A percentile compares a stretch with the other conserved stretches of the same genome.
phyloP scores from a whole-genome alignment of 78 protist genomes.

The Isochrysis galbana region DNA sequence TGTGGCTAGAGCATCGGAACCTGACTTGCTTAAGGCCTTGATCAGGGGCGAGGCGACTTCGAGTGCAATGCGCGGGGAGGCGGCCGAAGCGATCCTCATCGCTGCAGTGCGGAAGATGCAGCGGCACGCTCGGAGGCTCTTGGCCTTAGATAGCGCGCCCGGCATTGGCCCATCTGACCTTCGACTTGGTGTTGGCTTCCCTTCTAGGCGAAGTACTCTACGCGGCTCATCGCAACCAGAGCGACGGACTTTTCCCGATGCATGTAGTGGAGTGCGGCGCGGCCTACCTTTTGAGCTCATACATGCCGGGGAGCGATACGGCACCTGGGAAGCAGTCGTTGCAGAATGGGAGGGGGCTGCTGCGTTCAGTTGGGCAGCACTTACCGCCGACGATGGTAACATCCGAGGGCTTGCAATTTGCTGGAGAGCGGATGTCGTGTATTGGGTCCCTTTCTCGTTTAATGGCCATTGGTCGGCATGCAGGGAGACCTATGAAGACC shows the following conservation, averaged over 20 bases:
- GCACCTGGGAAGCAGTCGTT: neutral
- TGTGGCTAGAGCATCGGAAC: neutral
- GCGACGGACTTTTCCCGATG: neutral
- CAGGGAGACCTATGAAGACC: neutral
- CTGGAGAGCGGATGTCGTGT: neutral
- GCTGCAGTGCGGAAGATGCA: neutral
- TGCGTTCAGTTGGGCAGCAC: neutral
- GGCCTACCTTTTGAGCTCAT: neutral
- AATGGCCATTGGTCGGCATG: neutral
- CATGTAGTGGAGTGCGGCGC: neutral
- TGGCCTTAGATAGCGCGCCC: neutral
- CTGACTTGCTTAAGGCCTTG: neutral
- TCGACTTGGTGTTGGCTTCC: too few species aligned
- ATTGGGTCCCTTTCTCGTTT: neutral
- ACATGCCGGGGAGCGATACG: neutral
- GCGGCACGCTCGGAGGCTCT: neutral
- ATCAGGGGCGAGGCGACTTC: neutral
- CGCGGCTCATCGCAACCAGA: neutral
- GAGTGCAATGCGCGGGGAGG: too few species aligned
- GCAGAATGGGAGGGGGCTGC: neutral
- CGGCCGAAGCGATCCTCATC: neutral
- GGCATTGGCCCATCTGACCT: neutral
- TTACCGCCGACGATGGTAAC: neutral
- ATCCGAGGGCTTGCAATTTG: neutral
- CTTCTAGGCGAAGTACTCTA: neutral